Percentiles rank a stretch among this genome's conserved stretches.
Evolutionary conservation across 371 early-diverging fungal species (phyloP).

Genomic region (Lichtheimia corymbifera): DNA sequence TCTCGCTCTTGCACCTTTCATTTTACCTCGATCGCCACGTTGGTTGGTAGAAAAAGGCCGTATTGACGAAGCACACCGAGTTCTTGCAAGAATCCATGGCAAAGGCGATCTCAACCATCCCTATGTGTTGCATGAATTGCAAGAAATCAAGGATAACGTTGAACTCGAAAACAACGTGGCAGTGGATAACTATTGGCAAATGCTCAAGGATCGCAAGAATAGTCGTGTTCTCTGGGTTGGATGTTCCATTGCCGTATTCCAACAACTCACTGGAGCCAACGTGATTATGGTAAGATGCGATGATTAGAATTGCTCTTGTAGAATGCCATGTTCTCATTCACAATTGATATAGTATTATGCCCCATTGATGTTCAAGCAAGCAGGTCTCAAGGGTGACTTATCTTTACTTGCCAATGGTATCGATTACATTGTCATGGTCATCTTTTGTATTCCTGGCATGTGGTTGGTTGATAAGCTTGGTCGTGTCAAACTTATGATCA

Average conservation of each 20-base stretch:
- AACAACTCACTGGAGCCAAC: constrained; percentile 56
- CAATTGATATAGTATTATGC: constrained; percentile 38
- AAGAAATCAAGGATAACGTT: constrained; percentile 73
- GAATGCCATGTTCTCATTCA: constrained; percentile 1
- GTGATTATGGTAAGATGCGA: constrained; percentile 22
- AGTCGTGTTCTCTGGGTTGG: constrained; percentile 68
- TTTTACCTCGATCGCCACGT: constrained; percentile 61
- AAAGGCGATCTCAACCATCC: constrained; percentile 53
- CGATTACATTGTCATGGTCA: constrained; percentile 68
- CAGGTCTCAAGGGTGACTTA: constrained; percentile 54
- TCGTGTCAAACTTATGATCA: constrained; percentile 44
- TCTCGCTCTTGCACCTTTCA: constrained; percentile 43
- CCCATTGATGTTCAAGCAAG: constrained; percentile 69
- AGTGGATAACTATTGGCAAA: constrained; percentile 68
- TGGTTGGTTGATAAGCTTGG: constrained; percentile 55
- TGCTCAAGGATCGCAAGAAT: constrained; percentile 67
- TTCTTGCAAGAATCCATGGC: constrained; percentile 77
- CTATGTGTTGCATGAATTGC: constrained; percentile 71
- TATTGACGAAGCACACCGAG: constrained; percentile 66
- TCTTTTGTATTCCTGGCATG: constrained; percentile 75
- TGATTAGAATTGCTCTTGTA: too few relatives aligned
- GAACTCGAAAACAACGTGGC: constrained; percentile 71
- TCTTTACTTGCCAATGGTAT: constrained; percentile 65
- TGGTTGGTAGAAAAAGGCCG: constrained; percentile 49
- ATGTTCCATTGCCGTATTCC: constrained; percentile 69